Evolutionary conservation across 129 eudicot genomes (phyloP).

Genomic region (Tagetes patula): DNA sequence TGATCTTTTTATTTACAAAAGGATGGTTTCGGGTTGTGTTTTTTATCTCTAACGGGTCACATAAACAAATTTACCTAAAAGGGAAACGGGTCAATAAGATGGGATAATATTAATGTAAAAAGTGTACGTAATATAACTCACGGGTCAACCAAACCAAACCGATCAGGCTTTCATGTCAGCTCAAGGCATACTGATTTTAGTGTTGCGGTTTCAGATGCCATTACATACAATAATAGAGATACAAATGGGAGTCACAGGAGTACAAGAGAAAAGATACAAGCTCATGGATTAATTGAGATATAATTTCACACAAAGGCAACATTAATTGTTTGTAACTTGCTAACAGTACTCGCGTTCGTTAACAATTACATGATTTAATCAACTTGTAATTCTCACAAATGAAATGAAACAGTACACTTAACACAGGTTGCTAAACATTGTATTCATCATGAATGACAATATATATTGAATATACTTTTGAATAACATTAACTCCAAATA

Average conservation of each 20-base stretch:
- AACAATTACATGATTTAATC: conserved; percentile 19
- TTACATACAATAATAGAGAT: conserved; percentile 98
- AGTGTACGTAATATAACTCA: neutral
- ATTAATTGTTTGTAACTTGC: conserved; percentile 33
- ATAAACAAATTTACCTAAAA: neutral
- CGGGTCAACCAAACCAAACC: neutral
- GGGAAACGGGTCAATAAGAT: neutral
- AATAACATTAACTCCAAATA: neutral
- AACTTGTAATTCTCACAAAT: neutral
- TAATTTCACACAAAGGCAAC: neutral
- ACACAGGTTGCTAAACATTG: conserved; percentile 16
- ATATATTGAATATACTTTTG: conserved; percentile 10
- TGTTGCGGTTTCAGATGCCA: conserved; percentile 65
- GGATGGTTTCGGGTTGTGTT: neutral
- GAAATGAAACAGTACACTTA: conserved; percentile 27
- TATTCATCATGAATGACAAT: neutral
- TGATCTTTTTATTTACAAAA: neutral
- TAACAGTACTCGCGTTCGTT: conserved; percentile 19
- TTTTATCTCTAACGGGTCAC: neutral
- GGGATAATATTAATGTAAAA: neutral
- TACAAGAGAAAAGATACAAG: conserved; percentile 97
- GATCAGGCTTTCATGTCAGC: neutral
- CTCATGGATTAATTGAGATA: conserved; percentile 63
- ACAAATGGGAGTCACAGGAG: conserved; percentile 97
- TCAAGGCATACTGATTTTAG: neutral